phyloP scores from a whole-genome alignment of 176 grass and related monocot genomes.

The Bonia amplexicaulis region DNA sequence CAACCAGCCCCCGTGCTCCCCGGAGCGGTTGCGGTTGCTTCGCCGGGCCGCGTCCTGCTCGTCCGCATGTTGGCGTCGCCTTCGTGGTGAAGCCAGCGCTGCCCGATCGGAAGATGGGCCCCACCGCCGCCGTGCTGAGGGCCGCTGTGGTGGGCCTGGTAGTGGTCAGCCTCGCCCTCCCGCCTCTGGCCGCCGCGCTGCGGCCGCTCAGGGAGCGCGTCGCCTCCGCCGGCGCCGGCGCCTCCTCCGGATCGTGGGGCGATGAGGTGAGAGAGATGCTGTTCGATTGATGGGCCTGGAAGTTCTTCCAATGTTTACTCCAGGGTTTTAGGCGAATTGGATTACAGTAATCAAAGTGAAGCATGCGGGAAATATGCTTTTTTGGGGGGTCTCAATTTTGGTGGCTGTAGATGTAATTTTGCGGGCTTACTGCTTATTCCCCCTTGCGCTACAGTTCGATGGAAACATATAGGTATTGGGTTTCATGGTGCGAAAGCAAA shows the following conservation, averaged over 20 bases:
- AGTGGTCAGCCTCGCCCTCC: constrained; percentile 34
- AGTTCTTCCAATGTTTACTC: background rate
- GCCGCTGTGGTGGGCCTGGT: constrained; percentile 19
- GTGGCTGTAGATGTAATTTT: background rate
- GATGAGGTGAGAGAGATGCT: constrained; percentile 56
- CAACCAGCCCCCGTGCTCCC: background rate
- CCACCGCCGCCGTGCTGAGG: constrained; percentile 23
- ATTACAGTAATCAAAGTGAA: background rate
- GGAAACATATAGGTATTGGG: background rate
- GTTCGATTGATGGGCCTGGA: background rate
- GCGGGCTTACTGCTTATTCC: background rate
- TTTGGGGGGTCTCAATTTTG: constrained; percentile 10
- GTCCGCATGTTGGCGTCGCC: constrained; percentile 21
- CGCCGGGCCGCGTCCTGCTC: background rate
- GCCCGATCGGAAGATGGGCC: constrained; percentile 16
- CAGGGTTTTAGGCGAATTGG: constrained; percentile 12
- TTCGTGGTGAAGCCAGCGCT: constrained; percentile 16
- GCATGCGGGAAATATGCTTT: background rate
- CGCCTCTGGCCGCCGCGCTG: constrained; percentile 42
- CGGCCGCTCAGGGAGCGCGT: constrained; percentile 68
- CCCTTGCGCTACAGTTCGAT: background rate
- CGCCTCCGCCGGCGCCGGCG: constrained; percentile 35
- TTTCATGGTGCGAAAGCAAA: background rate
- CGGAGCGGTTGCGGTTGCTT: constrained; percentile 10
- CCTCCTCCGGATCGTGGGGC: constrained; percentile 54